phyloP scores from a whole-genome alignment of 768 basidiomycete species.

The Lentinula guzmanii region DNA sequence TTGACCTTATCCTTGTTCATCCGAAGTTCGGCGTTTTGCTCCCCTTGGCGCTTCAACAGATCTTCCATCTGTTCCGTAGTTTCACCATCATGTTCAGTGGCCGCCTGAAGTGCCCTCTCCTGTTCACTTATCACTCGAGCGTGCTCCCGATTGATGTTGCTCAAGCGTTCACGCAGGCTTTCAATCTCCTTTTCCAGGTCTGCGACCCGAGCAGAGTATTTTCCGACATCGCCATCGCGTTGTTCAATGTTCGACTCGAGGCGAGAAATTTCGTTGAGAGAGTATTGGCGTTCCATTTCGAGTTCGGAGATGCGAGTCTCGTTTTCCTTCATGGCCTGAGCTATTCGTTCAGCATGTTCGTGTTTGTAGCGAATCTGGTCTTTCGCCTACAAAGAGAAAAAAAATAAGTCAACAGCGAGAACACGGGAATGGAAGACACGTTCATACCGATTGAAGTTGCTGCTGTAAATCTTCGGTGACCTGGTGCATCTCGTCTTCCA shows the following conservation, averaged over 20 bases:
- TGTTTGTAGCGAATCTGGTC: constrained; percentile 47
- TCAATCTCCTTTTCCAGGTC: constrained; percentile 49
- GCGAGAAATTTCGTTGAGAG: constrained; percentile 46
- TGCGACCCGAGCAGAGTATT: constrained; percentile 38
- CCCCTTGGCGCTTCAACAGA: constrained; percentile 47
- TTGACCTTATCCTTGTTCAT: constrained; percentile 43
- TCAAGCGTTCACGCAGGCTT: constrained; percentile 47
- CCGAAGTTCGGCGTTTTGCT: constrained; percentile 45
- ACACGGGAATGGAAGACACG: background rate
- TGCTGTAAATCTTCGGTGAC: constrained; percentile 49
- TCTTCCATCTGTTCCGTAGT: constrained; percentile 42
- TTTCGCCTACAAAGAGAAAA: constrained; percentile 33
- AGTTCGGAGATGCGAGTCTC: constrained; percentile 46
- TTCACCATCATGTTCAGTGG: constrained; percentile 39
- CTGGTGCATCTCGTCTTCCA: constrained; percentile 37
- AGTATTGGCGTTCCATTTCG: constrained; percentile 50
- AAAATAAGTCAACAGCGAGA: background rate
- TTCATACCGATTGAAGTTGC: constrained; percentile 47
- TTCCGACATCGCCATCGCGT: constrained; percentile 50
- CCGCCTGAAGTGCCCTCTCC: constrained; percentile 37
- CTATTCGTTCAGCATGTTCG: constrained; percentile 43
- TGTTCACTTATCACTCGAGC: constrained; percentile 45
- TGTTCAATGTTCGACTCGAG: constrained; percentile 52
- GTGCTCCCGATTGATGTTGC: constrained; percentile 49
- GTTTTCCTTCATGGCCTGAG: constrained; percentile 42